These are phyloP conservation scores for Candolleomyces efflorescens DNA, from an alignment of 768 basidiomycete genomes.

Conservation along the genomic window DNA sequence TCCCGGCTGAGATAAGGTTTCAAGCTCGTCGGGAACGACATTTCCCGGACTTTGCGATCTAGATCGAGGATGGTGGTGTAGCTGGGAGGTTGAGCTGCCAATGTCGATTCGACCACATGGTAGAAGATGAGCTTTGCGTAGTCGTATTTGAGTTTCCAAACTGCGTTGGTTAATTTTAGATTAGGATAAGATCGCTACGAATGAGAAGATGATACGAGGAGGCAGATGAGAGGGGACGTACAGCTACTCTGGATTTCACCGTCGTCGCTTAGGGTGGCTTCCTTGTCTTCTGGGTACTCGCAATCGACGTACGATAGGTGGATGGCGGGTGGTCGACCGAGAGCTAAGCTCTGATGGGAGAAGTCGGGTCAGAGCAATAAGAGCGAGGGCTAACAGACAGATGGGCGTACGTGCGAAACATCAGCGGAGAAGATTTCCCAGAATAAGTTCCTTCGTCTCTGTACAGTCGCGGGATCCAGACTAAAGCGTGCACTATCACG, in stretches of 20 bases:
- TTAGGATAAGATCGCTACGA: too few species aligned
- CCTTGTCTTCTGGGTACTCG: slow-evolving; percentile 55
- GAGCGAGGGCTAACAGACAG: not conserved
- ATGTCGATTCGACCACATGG: slow-evolving; percentile 41
- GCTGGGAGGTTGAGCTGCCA: slow-evolving; percentile 42
- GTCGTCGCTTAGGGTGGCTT: slow-evolving; percentile 37
- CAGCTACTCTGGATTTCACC: slow-evolving; percentile 48
- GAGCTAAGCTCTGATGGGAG: slow-evolving; percentile 42
- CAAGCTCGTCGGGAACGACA: slow-evolving; percentile 41
- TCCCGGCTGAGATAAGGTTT: slow-evolving; percentile 40
- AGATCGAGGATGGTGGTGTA: slow-evolving; percentile 47
- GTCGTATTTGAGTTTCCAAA: slow-evolving; percentile 54
- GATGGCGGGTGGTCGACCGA: slow-evolving; percentile 58
- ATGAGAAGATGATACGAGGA: not conserved
- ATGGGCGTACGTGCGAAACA: slow-evolving; percentile 37
- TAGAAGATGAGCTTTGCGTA: slow-evolving; percentile 49
- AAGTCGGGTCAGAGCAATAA: not conserved
- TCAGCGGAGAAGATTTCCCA: slow-evolving; percentile 71
- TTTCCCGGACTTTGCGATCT: slow-evolving; percentile 46
- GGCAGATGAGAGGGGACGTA: slow-evolving; percentile 23
- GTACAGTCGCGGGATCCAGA: slow-evolving; percentile 53
- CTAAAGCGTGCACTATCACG: slow-evolving; percentile 69
- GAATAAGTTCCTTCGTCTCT: slow-evolving; percentile 60
- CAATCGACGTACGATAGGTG: slow-evolving; percentile 59
- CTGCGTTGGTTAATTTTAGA: too few species aligned